Evolutionary conservation across 805 yeast genomes (phyloP).

Genomic region (Ogataea pilisensis): DNA sequence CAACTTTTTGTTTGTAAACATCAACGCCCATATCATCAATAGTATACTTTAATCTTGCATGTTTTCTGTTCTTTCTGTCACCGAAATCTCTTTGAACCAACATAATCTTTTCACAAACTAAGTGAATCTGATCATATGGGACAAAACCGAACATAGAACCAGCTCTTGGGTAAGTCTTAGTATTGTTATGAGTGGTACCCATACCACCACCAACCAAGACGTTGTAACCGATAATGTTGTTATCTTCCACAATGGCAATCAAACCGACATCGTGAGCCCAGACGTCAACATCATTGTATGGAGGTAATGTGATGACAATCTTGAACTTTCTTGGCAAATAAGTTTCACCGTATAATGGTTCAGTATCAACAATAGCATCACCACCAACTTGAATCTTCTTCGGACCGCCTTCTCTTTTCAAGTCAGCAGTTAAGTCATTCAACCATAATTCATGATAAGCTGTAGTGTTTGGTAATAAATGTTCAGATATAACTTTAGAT

Average conservation of each 20-base stretch:
- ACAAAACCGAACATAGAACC: slow-evolving; percentile 85
- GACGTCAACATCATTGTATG: slow-evolving; percentile 94
- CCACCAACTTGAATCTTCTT: slow-evolving; percentile 85
- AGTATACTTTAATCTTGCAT: slow-evolving; percentile 95
- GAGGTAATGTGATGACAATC: slow-evolving; percentile 92
- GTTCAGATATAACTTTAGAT: slow-evolving; percentile 69
- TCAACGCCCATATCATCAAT: slow-evolving; percentile 92
- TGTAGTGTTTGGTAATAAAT: slow-evolving; percentile 83
- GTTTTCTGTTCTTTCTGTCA: slow-evolving; percentile 94
- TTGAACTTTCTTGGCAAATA: slow-evolving; percentile 95
- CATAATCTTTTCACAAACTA: slow-evolving; percentile 88
- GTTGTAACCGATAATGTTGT: slow-evolving; percentile 74
- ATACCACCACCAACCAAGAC: slow-evolving; percentile 96
- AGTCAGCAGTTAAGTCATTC: slow-evolving; percentile 25
- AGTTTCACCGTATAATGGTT: slow-evolving; percentile 82
- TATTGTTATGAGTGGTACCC: slow-evolving; percentile 97
- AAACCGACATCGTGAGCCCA: slow-evolving; percentile 94
- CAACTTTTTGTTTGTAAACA: slow-evolving; percentile 73
- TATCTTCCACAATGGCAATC: slow-evolving; percentile 74
- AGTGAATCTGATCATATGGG: slow-evolving; percentile 58
- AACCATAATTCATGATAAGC: slow-evolving; percentile 98
- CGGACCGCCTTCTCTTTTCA: slow-evolving; percentile 64
- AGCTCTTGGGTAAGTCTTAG: slow-evolving; percentile 93
- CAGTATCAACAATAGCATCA: slow-evolving; percentile 74
- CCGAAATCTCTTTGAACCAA: slow-evolving; percentile 92